Evolutionary conservation across 1,284 basidiomycete genomes (phyloP).

Genomic region (Vanrija pseudolonga): DNA sequence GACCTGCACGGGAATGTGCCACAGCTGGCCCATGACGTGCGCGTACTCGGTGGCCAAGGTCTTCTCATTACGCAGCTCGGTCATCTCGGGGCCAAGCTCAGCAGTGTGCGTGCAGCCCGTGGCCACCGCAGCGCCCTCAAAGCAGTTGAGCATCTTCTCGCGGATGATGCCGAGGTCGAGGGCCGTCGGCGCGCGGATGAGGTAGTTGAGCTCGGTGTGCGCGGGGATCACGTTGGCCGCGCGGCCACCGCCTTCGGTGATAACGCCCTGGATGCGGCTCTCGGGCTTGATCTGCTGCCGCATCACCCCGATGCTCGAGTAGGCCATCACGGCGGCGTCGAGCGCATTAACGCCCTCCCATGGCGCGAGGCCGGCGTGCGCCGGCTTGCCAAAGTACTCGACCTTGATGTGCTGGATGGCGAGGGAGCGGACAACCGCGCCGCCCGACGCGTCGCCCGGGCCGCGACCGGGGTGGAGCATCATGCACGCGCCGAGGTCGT

Average conservation of each 20-base stretch:
- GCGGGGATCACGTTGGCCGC: constrained; percentile 64
- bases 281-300: constrained; percentile 59
- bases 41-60: constrained; percentile 11
- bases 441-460: background rate
- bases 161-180: constrained; percentile 56
- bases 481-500: constrained; percentile 21
- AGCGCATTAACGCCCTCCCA: constrained; percentile 75
- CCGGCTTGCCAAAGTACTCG: constrained; percentile 52
- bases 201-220: constrained; percentile 64
- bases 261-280: constrained; percentile 58
- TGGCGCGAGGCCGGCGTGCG: constrained; percentile 60
- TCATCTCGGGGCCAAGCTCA: constrained; percentile 49
- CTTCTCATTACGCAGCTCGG: constrained; percentile 54
- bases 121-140: constrained; percentile 67
- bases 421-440: constrained; percentile 21
- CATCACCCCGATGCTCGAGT: constrained; percentile 66
- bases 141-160: constrained; percentile 59
- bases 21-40: constrained; percentile 6
- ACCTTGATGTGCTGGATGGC: constrained; percentile 23
- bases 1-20: constrained; percentile 57
- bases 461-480: constrained; percentile 16
- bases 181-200: constrained; percentile 62
- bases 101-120: constrained; percentile 63
- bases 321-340: constrained; percentile 76
- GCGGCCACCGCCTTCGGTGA: constrained; percentile 60